Evolutionary conservation across 805 yeast species (phyloP), one percentile per base, ranked within the genome.

Genomic region (Metschnikowia reukaufii): DNA sequence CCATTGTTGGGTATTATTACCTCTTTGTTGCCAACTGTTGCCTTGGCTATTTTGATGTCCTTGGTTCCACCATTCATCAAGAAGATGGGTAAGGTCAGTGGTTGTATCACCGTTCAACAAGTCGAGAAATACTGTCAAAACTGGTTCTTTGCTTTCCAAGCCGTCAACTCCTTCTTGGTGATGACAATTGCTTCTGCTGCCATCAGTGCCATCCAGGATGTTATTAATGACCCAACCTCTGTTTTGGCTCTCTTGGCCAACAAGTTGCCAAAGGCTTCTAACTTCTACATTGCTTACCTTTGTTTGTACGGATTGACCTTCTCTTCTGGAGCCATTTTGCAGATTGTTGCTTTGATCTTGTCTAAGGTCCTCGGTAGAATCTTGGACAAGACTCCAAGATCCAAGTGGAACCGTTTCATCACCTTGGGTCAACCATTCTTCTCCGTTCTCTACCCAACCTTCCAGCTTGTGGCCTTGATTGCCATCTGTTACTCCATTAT

Each of bases 131-230:
- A 84, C 77, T 85, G 94, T 52, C 99, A 92, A 65, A 78, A 82
- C 31, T 90, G 96, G 83, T 94, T 72, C 68, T 92, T 77, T 68
- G 96, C 87, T 1, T 92, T 92, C 79, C 90, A 88, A 72, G 92
- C 90, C 39, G 81, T 92, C 49, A 90, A 92, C 67, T 91, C 86
- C 10, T 94, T 92, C 67, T 65, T 94, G 48, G 95, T 91, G 41
- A 77, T 86, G 35, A 89, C 98, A 4, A 62, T 86, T 45, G 77
- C 96, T 8, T 89, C 97, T 15, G 80, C 97, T 40, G 81, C 96
- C 13, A 66, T 86, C 3, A 82, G 95, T 6, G 79, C 89, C 3
- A 87, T 86, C 7, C 74, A 84, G n/a, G 73, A 81, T 16, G 83
- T 91, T 57, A 76, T 86, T 18, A 55, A 73, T 3, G 68, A 84